These are phyloP conservation scores for Leccinum rimulosum DNA, from an alignment of 768 basidiomycete genomes.

Conservation along the genomic window DNA sequence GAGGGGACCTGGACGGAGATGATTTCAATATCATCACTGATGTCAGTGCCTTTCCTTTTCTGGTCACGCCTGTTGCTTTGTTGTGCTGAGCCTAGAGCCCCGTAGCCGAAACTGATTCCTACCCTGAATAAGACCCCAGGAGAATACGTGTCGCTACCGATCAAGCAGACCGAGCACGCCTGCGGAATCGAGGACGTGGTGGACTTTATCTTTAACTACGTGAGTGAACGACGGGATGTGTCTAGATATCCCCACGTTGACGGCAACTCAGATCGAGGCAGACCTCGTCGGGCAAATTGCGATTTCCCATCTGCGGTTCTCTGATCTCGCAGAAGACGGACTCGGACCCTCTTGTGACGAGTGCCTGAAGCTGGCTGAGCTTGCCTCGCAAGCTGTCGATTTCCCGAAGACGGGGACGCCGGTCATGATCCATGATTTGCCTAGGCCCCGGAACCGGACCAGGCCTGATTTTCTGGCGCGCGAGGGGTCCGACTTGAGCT, in stretches of 20 bases:
- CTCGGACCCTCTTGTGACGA: constrained; percentile 26
- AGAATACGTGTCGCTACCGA: constrained; percentile 36
- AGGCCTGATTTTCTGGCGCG: constrained; percentile 46
- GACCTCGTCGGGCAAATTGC: constrained; percentile 43
- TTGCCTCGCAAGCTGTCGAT: constrained; percentile 48
- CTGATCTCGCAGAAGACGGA: constrained; percentile 34
- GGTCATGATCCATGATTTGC: constrained; percentile 36
- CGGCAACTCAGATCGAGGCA: constrained; percentile 29
- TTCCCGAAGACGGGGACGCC: constrained; percentile 45
- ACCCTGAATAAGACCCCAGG: constrained; percentile 30
- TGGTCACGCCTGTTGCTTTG: constrained; percentile 1
- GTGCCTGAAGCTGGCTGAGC: constrained; percentile 42
- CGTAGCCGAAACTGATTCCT: constrained; percentile 34
- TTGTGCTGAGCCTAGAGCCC: constrained; percentile 1
- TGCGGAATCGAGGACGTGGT: constrained; percentile 45
- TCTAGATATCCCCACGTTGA: background rate
- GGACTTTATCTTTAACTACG: constrained; percentile 48
- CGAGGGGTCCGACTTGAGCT: constrained; percentile 33
- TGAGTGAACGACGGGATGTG: constrained; percentile 20
- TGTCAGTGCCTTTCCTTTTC: constrained; percentile 26
- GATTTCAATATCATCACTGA: constrained; percentile 48
- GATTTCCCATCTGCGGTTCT: constrained; percentile 42
- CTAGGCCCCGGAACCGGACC: constrained; percentile 21
- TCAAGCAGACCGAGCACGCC: constrained; percentile 29
- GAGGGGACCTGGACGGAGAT: constrained; percentile 55